Evolutionary conservation across 2,329 filamentous ascomycete genomes (phyloP).

Genomic region (Zopfia rhizophila): DNA sequence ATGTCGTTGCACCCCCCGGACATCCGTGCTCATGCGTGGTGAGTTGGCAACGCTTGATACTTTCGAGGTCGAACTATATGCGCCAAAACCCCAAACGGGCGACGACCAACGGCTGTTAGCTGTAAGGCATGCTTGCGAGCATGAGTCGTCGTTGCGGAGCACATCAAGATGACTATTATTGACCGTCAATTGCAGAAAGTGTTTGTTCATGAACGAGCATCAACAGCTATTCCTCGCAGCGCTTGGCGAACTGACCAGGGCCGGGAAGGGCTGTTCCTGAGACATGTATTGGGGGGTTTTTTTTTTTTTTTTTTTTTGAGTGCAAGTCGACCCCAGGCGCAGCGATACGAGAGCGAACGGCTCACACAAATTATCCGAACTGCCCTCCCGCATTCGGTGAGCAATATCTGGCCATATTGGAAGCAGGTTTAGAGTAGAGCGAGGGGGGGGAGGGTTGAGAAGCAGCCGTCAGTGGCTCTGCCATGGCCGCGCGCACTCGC

Average conservation of each 20-base stretch:
- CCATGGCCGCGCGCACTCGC: background rate
- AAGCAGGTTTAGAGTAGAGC: background rate
- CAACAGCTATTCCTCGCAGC: slow-evolving; percentile 19
- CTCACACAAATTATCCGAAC: slow-evolving; percentile 33
- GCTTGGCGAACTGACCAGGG: slow-evolving; percentile 38
- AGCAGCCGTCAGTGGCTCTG: background rate
- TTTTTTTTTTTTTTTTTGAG: no score
- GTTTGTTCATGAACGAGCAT: no score
- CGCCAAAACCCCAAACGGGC: slow-evolving; percentile 43
- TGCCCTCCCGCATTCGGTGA: slow-evolving; percentile 18
- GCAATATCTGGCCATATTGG: slow-evolving; percentile 32
- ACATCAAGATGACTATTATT: slow-evolving; percentile 32
- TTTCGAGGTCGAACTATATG: slow-evolving; percentile 47
- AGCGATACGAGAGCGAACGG: slow-evolving; percentile 21
- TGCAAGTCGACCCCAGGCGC: slow-evolving; percentile 10
- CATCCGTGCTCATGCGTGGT: slow-evolving; percentile 49
- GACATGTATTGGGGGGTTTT: slow-evolving; percentile 19
- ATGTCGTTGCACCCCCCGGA: slow-evolving; percentile 39
- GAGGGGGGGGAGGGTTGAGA: background rate
- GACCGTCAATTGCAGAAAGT: slow-evolving; percentile 37
- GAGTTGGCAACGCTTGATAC: slow-evolving; percentile 52
- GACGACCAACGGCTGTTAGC: slow-evolving; percentile 51
- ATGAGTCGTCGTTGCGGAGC: slow-evolving; percentile 47
- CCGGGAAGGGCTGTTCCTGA: slow-evolving; percentile 32
- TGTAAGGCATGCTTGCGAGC: slow-evolving; percentile 42